Conservation (phyloP, 345 rosid genomes). For the Viola odorata region DNA sequence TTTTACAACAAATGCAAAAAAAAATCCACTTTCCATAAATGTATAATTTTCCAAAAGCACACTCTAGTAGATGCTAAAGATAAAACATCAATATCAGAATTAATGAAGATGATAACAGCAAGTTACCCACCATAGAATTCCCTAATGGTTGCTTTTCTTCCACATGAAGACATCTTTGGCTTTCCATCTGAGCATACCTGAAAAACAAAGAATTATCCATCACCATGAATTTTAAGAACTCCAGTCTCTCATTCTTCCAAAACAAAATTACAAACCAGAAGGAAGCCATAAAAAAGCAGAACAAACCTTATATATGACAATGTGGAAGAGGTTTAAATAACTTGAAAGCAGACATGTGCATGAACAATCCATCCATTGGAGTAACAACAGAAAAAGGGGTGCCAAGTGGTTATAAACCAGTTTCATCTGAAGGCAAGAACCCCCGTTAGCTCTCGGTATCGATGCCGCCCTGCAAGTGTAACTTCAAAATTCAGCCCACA, state of each 20-base stretch:
- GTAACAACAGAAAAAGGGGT: constrained; percentile 20
- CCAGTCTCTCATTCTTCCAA: no score
- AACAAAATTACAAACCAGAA: not conserved
- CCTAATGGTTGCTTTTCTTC: constrained; percentile 23
- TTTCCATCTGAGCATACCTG: constrained; percentile 25
- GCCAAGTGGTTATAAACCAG: constrained; percentile 21
- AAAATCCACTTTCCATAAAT: not conserved
- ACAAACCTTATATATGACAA: constrained; percentile 21
- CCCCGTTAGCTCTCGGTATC: constrained; percentile 20
- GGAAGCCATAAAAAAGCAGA: not conserved
- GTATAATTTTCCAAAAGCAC: not conserved
- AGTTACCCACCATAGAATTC: constrained; percentile 24
- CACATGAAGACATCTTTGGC: constrained; percentile 13
- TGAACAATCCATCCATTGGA: constrained; percentile 27
- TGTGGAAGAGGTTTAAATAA: constrained; percentile 18
- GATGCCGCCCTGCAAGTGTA: constrained; percentile 27
- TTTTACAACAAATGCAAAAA: not conserved
- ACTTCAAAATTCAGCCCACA: no score
- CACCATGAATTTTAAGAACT: not conserved
- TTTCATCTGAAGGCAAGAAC: constrained; percentile 29
- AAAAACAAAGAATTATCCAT: constrained; percentile 1
- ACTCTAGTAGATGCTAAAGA: not conserved
- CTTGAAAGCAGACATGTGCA: constrained; percentile 17
- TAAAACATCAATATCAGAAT: no score
- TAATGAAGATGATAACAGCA: no score